These are phyloP conservation scores for Diaporthe caulivora DNA, from an alignment of 2,329 filamentous ascomycete species.

Conservation along the genomic window DNA sequence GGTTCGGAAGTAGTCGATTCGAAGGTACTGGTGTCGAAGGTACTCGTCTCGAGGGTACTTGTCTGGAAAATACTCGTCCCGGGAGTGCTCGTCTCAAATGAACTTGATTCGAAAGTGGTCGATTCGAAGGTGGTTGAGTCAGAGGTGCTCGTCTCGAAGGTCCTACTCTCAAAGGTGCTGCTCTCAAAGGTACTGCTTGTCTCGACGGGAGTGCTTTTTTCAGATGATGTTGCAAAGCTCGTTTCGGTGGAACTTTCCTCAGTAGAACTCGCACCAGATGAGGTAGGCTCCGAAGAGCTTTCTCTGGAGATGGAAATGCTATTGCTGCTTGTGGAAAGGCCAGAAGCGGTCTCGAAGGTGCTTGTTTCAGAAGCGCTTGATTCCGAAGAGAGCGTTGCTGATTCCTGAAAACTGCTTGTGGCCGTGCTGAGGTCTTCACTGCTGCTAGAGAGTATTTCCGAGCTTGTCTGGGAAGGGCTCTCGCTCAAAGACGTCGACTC, in stretches of 20 bases:
- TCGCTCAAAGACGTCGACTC: not conserved
- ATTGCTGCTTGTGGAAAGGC: not conserved
- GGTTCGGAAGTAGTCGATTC: not conserved
- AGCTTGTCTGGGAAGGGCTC: not conserved
- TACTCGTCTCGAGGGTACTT: not conserved
- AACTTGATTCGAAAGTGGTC: not conserved
- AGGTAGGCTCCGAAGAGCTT: not conserved
- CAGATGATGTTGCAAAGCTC: not conserved
- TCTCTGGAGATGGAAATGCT: not conserved
- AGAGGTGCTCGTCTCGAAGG: not conserved
- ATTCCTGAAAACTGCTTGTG: not conserved
- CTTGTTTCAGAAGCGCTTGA: not conserved
- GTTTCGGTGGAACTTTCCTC: not conserved
- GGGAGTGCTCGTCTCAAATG: not conserved
- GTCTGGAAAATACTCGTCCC: not conserved
- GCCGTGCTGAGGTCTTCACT: not conserved
- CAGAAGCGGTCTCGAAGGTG: not conserved
- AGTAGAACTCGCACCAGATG: not conserved
- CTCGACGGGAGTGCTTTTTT: not conserved
- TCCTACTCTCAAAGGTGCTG: not conserved
- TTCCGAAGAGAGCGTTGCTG: not conserved
- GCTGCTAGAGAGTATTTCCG: not conserved
- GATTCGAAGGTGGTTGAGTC: not conserved
- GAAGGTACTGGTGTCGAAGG: not conserved
- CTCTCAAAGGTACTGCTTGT: not conserved